Evolutionary conservation across 768 basidiomycete species (phyloP), one percentile per base, ranked within the genome.

Genomic region (Xerocomus spinulosus): DNA sequence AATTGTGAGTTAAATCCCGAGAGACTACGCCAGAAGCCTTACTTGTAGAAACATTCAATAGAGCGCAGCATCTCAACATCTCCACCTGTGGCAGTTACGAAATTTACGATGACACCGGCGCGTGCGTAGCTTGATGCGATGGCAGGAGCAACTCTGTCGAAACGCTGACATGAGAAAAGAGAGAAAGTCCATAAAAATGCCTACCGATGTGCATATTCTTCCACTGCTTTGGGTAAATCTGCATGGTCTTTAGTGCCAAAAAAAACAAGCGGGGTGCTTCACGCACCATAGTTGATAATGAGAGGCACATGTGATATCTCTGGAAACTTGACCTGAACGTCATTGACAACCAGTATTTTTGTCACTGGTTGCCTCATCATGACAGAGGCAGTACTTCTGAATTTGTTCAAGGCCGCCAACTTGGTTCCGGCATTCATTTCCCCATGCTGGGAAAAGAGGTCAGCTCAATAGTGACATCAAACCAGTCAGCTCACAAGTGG

Each of bases 41-140:
- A 91, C 90, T 92, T 92, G 78, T 95, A 97, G 73, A 92, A 95
- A 78, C 93, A 95, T 75, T 98, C 95, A 76, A 97, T 97, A 57
- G 89, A 90, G 62, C 95, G 81, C 53, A 98, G 73, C 93, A 97
- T 96, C 73, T 98, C 95, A 46, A 97, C 94, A 66, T 98, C 95
- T 34, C 93, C 94, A 25, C 94, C 93, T 13, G 92, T 93, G 46
- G 94, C 95, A 48, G 94, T 96, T 52, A 98, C 94, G 59, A 98
- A 93, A 68, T 95, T 98, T 62, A 99, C 79, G 51, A 96, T 79
- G 44, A 97, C 88, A 24, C 95, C 96, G 46, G 92, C 87, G 44
- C 92, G 84, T 33, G 84, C 79, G 63, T 91, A 87, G 67, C 74
- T 71, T 40, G 88, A 80, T n/a, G 90, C 85, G 58, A 91, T 84